Evolutionary conservation across 2,329 filamentous ascomycete species (phyloP).

Genomic region (Calonectria leucothoes): DNA sequence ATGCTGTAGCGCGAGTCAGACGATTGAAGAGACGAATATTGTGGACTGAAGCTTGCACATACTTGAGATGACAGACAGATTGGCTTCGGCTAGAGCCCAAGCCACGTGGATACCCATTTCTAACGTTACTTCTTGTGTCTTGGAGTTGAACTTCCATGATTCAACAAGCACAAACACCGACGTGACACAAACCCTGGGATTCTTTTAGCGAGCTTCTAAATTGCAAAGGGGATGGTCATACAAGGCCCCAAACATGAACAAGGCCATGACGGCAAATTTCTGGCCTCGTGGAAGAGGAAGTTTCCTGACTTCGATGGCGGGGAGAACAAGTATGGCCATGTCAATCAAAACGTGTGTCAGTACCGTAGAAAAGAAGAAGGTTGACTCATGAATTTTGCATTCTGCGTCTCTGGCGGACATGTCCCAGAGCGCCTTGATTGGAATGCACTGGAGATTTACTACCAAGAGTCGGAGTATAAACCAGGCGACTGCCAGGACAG

Average conservation of each 20-base stretch:
- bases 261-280: constrained; percentile 42
- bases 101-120: constrained; percentile 41
- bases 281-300: constrained; percentile 43
- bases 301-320: constrained; percentile 45
- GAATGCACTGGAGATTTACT: constrained; percentile 48
- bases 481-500: constrained; percentile 39
- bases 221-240: constrained; percentile 26
- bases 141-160: constrained; percentile 34
- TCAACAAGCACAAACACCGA: constrained; percentile 43
- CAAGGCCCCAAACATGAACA: constrained; percentile 45
- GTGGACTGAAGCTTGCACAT: not conserved
- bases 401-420: constrained; percentile 35
- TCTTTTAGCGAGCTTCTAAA: not conserved
- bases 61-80: constrained; percentile 45
- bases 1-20: constrained; percentile 24
- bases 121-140: constrained; percentile 37
- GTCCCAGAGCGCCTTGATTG: constrained; percentile 48
- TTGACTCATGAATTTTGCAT: constrained; percentile 46
- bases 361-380: constrained; percentile 48
- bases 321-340: constrained; percentile 45
- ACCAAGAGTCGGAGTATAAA: constrained; percentile 45
- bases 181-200: constrained; percentile 32
- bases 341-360: constrained; percentile 47
- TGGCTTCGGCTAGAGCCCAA: constrained; percentile 46
- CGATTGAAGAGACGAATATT: not conserved